Conservation (phyloP, 2,329 filamentous ascomycete genomes). For the Metarhizium rileyi region DNA sequence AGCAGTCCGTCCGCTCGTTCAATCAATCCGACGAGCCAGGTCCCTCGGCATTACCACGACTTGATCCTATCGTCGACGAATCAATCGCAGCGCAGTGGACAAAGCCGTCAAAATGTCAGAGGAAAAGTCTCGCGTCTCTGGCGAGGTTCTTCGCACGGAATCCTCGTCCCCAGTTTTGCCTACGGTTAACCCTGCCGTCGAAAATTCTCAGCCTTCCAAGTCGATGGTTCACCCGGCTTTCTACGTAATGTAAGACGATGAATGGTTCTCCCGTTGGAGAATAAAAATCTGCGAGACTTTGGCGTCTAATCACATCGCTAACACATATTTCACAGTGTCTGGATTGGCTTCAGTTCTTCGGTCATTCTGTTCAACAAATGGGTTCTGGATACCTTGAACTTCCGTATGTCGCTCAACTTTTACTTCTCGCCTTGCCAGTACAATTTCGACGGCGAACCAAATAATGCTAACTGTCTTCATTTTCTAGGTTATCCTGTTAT, state of each 20-base stretch:
- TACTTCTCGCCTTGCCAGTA: conserved; percentile 3
- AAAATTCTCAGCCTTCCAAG: conserved; percentile 60
- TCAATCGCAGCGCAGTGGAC: not conserved
- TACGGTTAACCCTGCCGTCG: conserved; percentile 64
- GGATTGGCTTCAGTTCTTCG: conserved; percentile 86
- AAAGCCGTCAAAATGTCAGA: conserved; percentile 34
- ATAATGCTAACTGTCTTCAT: not conserved
- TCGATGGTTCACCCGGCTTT: conserved; percentile 66
- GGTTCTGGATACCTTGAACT: conserved; percentile 77
- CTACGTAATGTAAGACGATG: conserved; percentile 59
- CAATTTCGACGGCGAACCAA: not conserved
- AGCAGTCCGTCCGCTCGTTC: conserved; percentile 30
- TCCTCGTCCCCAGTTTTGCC: conserved; percentile 57
- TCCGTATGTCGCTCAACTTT: conserved; percentile 37
- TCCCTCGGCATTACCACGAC: not conserved
- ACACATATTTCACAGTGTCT: conserved; percentile 48
- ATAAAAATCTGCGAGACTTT: not conserved
- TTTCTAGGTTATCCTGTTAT: conserved; percentile 59
- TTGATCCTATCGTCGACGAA: not conserved
- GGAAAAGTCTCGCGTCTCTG: conserved; percentile 77
- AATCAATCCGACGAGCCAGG: too few species aligned
- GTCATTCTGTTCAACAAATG: conserved; percentile 99
- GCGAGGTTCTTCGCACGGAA: conserved; percentile 58
- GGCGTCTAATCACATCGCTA: not conserved
- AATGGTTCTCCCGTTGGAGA: not conserved